A percentile compares a stretch with the other conserved stretches of the same genome.
These are phyloP conservation scores for Eragrostis curvula DNA, from an alignment of 176 grass and related monocot species.

Conservation along the genomic window DNA sequence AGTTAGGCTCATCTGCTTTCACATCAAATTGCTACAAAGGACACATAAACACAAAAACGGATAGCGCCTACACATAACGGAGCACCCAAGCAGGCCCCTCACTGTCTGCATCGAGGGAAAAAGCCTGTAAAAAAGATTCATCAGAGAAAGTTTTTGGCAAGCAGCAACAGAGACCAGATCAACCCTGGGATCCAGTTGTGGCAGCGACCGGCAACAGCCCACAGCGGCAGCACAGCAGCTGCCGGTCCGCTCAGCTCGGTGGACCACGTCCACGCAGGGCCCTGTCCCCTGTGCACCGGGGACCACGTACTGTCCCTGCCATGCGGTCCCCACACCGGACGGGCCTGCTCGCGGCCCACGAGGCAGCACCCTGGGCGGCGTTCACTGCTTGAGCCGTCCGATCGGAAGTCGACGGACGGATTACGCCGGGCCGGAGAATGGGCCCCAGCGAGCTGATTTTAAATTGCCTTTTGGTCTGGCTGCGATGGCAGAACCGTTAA, in stretches of 20 bases:
- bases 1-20: constrained; percentile 26
- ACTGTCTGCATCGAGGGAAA: neutral
- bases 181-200: constrained; percentile 41
- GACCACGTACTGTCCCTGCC: constrained; percentile 34
- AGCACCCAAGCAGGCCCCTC: neutral
- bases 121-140: constrained; percentile 43
- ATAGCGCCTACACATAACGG: neutral
- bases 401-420: neutral
- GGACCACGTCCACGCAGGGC: constrained; percentile 41
- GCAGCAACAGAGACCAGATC: constrained; percentile 40
- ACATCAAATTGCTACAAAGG: constrained; percentile 18
- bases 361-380: constrained; percentile 29
- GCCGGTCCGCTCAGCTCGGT: neutral
- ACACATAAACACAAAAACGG: constrained; percentile 26
- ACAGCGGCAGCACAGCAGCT: constrained; percentile 5
- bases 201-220: neutral
- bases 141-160: constrained; percentile 10
- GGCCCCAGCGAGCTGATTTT: constrained; percentile 28
- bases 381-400: constrained; percentile 27
- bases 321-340: constrained; percentile 23
- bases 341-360: constrained; percentile 32
- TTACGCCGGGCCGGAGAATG: neutral
- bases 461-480: constrained; percentile 17
- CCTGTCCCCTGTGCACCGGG: neutral
- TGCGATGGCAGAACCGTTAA: neutral